Evolutionary conservation across 2,329 filamentous ascomycete genomes (phyloP), one percentile per base, ranked within the genome.

Genomic region (Dryadomyces sulphureus): DNA sequence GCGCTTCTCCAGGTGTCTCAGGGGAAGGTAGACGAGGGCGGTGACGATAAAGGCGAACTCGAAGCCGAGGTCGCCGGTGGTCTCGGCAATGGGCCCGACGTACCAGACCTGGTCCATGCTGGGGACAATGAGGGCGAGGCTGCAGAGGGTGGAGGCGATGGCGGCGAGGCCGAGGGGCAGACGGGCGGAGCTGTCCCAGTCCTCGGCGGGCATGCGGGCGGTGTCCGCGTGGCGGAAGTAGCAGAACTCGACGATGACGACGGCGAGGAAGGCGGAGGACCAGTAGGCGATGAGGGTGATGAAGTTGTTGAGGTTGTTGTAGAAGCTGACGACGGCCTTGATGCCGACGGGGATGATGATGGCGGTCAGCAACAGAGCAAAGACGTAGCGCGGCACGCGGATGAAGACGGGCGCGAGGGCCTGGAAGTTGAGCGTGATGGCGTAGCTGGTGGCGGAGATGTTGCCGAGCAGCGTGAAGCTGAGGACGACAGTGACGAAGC

Each of bases 371-470:
- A 65, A 49, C 3, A 68, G 24, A 9, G 62, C 61, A 55, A 66
- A 69, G 20, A 66, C 30, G 44, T 64, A 61, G 4, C 67, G 60
- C 7, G 66, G 67, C 9, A 69, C 57, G n/a, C 54, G 54, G 9
- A 58, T 55, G 30, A 68, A 58, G 5, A 60, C 50, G 7, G 63
- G 60, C 12, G 63, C 48, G 8, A 69, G 53, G 50, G 67, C 60
- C 57, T 68, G 67, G 58, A 79, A 75, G 63, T 80, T 79, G 51
- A 81, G 66, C 5, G 75, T 75, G 52, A 80, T 69, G 54, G 72
- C 70, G 62, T 81, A 81, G 60, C 75, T 72, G 14, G 73, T 76
- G 14, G 70, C 72, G 2, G 72, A 65, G 12, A 77, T 65, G 57
- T 80, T 79, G 20, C 74, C 77, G 11, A 81, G 60, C 38, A 80